Evolutionary conservation across 2,329 filamentous ascomycete genomes (phyloP), one percentile per base, ranked within the genome.

Genomic region (Xylaria sp.): DNA sequence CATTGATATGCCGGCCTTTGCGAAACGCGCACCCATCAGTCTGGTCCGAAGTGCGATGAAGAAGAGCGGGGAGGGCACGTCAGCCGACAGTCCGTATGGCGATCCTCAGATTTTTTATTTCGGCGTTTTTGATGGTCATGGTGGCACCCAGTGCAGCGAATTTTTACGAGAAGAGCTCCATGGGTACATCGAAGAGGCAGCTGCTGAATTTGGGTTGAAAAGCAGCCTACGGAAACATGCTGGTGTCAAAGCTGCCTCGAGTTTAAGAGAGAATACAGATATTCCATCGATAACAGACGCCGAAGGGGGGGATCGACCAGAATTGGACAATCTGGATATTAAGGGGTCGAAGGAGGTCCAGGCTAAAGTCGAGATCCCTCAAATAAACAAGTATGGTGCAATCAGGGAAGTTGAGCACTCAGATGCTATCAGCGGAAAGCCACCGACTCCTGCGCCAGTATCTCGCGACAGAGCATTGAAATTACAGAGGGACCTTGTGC

Each of bases 101-200:
- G 95, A 98, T 78, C 95, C 95, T 1, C 95, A 98, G 79, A 91
- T 98, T 41, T 99, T 99, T 81, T 99, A 98, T 81, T 99, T 98
- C 85, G 94, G 89, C 1, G 90, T 98, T 1, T 99, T 98, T 77
- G 96, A 99, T 80, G 96, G 96, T 2, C 96, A 99, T 82, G 96
- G 96, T 10, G 96, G 96, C 23, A 88, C 85, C 23, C 92, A 97
- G 79, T 98, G 96, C 80, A 94, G 94, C 69, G 90, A 91, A 20
- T 98, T 97, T 75, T 81, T 98, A 73, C 87, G 90, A 67, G 93
- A 98, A 69, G 89, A 92, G 77, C 83, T 99, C 69, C 96, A 98
- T 79, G 88, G 89, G 10, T 98, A 98, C 79, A 90, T 99, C 44
- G 95, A 99, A 80, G 87, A 93, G 73, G 89, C 94, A 0, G 92